Evolutionary conservation across 192 early-diverging fungal genomes (phyloP).

Genomic region (Umbelopsis sp.): DNA sequence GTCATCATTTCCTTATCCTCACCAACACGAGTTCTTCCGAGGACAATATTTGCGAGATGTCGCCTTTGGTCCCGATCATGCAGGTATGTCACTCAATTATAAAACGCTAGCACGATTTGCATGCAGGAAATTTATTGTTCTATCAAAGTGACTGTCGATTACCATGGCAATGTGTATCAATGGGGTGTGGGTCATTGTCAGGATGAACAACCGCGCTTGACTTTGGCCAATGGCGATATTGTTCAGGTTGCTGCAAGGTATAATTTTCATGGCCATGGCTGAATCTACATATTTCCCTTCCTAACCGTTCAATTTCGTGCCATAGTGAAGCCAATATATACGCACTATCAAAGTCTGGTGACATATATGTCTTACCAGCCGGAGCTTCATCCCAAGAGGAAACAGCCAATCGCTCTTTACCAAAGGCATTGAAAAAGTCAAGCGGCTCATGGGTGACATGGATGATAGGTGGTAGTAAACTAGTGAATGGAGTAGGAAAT

Average conservation of each 20-base stretch:
- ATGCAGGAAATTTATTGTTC: too few relatives aligned
- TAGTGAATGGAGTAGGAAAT: neutral
- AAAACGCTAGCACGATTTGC: too few relatives aligned
- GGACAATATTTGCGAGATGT: constrained; percentile 20
- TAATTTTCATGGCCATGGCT: neutral
- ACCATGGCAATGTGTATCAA: constrained; percentile 43
- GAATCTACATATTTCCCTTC: too few relatives aligned
- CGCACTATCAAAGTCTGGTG: neutral
- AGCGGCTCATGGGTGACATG: neutral
- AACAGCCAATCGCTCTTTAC: neutral
- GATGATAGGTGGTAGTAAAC: neutral
- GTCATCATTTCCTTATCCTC: neutral
- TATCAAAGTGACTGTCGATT: constrained; percentile 31
- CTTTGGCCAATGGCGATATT: constrained; percentile 38
- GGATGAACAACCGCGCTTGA: constrained; percentile 32
- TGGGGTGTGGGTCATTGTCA: constrained; percentile 41
- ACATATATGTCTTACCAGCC: neutral
- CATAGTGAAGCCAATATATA: neutral
- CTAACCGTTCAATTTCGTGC: too few relatives aligned
- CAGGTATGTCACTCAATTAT: neutral
- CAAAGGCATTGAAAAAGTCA: neutral
- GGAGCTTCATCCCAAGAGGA: neutral
- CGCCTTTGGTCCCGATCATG: constrained; percentile 19
- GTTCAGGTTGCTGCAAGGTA: constrained; percentile 26
- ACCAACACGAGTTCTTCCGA: constrained; percentile 9